These are phyloP conservation scores for Globisporangium emineosum DNA, from an alignment of 352 stramenopile species.

Conservation along the genomic window DNA sequence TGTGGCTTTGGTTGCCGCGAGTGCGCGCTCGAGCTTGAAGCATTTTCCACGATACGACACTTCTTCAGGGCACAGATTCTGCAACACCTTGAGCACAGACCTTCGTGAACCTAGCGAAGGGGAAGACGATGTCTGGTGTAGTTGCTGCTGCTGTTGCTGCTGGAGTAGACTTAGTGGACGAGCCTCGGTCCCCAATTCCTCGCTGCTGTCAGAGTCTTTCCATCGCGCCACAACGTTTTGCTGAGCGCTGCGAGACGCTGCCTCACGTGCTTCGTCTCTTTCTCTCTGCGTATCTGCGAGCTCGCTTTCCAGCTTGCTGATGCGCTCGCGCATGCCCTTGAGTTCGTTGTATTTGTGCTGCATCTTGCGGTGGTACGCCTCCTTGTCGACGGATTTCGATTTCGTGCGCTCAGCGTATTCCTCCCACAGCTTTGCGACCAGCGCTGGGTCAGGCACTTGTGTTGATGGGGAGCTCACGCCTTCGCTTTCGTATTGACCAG, in stretches of 20 bases:
- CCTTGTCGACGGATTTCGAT: slow-evolving; percentile 38
- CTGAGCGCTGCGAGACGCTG: slow-evolving; percentile 11
- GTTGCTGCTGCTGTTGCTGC: background rate
- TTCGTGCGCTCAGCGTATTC: slow-evolving; percentile 55
- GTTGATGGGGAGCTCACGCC: background rate
- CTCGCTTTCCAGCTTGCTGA: slow-evolving; percentile 44
- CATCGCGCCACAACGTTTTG: slow-evolving; percentile 3
- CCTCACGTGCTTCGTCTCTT: slow-evolving; percentile 32
- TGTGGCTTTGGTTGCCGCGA: slow-evolving; percentile 38
- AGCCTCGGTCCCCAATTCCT: background rate
- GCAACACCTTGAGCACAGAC: slow-evolving; percentile 7
- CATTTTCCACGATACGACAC: slow-evolving; percentile 44
- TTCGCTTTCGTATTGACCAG: background rate
- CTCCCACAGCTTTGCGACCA: slow-evolving; percentile 59
- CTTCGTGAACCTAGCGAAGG: background rate
- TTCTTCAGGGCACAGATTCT: slow-evolving; percentile 28
- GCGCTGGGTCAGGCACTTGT: slow-evolving; percentile 27
- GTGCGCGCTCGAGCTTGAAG: slow-evolving; percentile 51
- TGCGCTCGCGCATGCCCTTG: slow-evolving; percentile 46
- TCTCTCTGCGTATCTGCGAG: slow-evolving; percentile 31
- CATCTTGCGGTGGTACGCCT: slow-evolving; percentile 72
- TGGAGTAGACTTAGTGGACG: background rate
- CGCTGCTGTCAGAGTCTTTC: slow-evolving; percentile 12
- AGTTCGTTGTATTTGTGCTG: slow-evolving; percentile 66
- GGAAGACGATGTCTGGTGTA: background rate